Evolutionary conservation across 2,329 filamentous ascomycete species (phyloP), one percentile per base, ranked within the genome.

Genomic region (Pseudogymnoascus sp.): DNA sequence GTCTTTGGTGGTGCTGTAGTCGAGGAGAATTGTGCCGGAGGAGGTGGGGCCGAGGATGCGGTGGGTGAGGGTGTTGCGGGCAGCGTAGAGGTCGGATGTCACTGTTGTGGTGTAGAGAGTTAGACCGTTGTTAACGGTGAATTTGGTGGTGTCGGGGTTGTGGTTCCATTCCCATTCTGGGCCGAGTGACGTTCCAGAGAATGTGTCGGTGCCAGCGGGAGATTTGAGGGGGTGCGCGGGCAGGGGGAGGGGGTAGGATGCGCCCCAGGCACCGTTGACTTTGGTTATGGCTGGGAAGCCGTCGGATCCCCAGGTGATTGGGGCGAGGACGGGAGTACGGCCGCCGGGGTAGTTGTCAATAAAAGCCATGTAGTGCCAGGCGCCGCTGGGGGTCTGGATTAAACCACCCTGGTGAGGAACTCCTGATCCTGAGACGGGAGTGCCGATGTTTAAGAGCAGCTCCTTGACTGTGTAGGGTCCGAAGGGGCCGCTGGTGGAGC

Each of bases 91-190:
- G 66, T 85, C 82, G 12, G 74, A 71, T 0, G 83, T 86, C 0
- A 84, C 76, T 0, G 78, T 81, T 1, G 79, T 80, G 1, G 83
- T 80, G 28, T 70, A 72, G 1, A 86, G 74, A 0, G 74, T 76
- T 2, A 86, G 68, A 1, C 80, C 79, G 31, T 77, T 73, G 42
- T 74, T 70, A 9, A 84, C 73, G 1, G 68, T 70, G 67, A 72
- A 86, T 7, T 77, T 79, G 8, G 70, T 73, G 0, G 72, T 75
- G 63, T 86, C 82, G 0, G 84, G 84, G 69, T 86, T 85, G 66
- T 86, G 84, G 68, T 86, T 87, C 83, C 83, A 86, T 69, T 86
- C 83, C 80, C 81, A 86, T 1, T 78, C 73, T 0, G 76, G 75
- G 5, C 74, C 70, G 0, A 86, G 74, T 0, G 71, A 66, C 0